phyloP scores from a whole-genome alignment of 2,329 filamentous ascomycete genomes.

The Fonsecaea multimorphosa region DNA sequence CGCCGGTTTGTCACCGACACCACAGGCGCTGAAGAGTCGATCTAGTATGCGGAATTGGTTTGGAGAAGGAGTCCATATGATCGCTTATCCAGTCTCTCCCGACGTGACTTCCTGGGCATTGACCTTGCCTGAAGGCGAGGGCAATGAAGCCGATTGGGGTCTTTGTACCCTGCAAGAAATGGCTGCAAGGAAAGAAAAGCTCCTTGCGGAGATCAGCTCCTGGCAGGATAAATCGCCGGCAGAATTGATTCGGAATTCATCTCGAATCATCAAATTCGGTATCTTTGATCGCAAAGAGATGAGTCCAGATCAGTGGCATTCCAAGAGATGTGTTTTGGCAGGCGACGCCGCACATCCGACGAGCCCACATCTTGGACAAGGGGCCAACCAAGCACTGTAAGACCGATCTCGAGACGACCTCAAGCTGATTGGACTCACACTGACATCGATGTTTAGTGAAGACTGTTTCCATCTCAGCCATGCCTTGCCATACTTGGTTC shows the following conservation, averaged over 20 bases:
- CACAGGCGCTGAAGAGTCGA: conserved; percentile 7
- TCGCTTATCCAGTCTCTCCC: conserved; percentile 27
- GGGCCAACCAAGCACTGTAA: conserved; percentile 32
- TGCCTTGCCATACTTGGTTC: conserved; percentile 16
- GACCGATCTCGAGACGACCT: too few relatives aligned
- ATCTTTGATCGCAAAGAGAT: conserved; percentile 30
- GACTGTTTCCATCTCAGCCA: conserved; percentile 28
- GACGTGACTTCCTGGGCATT: conserved; percentile 26
- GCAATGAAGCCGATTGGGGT: conserved; percentile 26
- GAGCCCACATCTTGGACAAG: conserved; percentile 28
- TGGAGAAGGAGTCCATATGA: conserved; percentile 30
- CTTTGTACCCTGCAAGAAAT: conserved; percentile 24
- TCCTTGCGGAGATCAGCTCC: conserved; percentile 8
- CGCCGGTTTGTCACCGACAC: conserved; percentile 26
- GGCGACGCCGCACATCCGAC: conserved; percentile 31
- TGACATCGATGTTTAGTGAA: too few relatives aligned
- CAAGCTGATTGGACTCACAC: background rate
- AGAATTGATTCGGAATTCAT: conserved; percentile 17
- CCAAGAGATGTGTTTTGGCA: conserved; percentile 14
- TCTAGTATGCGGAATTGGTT: conserved; percentile 26
- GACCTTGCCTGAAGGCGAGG: conserved; percentile 24
- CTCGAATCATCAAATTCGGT: conserved; percentile 31
- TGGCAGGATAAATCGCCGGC: conserved; percentile 18
- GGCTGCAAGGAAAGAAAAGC: conserved; percentile 19
- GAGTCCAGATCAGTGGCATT: conserved; percentile 27